Evolutionary conservation across 2,329 filamentous ascomycete genomes (phyloP), one percentile per base, ranked within the genome.

Genomic region (Colletotrichum spaethianum): DNA sequence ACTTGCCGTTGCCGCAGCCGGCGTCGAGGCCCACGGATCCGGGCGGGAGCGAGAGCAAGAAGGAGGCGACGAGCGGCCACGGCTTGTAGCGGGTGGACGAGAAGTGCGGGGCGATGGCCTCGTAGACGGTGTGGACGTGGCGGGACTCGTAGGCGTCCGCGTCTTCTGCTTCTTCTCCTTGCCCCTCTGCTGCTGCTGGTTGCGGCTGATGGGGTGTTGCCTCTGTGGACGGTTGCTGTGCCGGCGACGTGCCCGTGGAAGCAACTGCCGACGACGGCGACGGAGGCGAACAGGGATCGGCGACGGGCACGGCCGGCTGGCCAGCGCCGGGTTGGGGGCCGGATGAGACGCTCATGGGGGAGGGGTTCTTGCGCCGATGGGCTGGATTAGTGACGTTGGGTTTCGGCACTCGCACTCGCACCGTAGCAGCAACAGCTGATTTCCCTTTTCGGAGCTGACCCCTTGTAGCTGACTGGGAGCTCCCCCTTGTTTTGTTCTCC

Each of bases 1-100:
- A 98, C 86, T 98, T 98, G 76, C 96, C 96, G 84, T 99, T 99
- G 72, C 96, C 96, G 83, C 96, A 98, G 73, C 96, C 96, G 68
- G 98, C 88, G 82, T 99, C 96, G 40, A 98, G 87, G 12, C 96
- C 96, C 67, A 98, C 83, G 61, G 93, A 89, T 33, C 95, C 96
- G 16, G 91, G 83, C 0, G 87, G 80, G 59, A 93, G 89, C 40
- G 85, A 84, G 61, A 86, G 84, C 44, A 98, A 88, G 80, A 98
- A 98, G 44, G 86, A 86, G 74, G 95, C 90, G 67, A 98, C 93
- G 76, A 97, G 92, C 28, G 96, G 96, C 96, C 96, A 99, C 73
- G 96, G 95, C 90, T 91, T 91, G 85, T 93, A 89, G 73, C 91
- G 89, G 28, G 94, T 96, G 20, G 92, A 90, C 16, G 93, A 95